A percentile compares a stretch with the other conserved stretches of the same genome.
phyloP scores from a whole-genome alignment of 768 basidiomycete genomes.

The Daedaleopsis sinensis region DNA sequence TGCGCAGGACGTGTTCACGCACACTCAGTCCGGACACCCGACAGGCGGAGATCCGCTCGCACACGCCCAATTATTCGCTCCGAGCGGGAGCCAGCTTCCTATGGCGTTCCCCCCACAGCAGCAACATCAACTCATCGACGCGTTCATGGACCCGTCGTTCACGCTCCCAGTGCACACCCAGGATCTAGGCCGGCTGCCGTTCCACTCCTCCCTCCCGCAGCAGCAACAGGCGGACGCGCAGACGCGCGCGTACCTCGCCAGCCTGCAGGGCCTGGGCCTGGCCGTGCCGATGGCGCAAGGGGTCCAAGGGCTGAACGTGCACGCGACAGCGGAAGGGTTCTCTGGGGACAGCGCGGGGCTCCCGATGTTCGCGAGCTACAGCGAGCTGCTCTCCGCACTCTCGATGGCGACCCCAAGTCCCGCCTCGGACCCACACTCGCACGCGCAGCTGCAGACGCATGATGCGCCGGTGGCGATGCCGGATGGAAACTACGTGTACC shows the following conservation, averaged over 20 bases:
- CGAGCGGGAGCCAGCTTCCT: too few species aligned
- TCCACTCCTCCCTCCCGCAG: constrained; percentile 33
- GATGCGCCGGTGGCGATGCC: background rate
- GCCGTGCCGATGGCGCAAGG: background rate
- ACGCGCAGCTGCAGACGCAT: background rate
- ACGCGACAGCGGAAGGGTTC: background rate
- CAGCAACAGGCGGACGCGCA: background rate
- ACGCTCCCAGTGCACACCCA: constrained; percentile 16
- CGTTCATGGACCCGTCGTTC: background rate
- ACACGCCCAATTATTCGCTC: too few species aligned
- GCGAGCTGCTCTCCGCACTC: background rate
- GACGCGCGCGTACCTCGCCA: background rate
- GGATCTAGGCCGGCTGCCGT: constrained; percentile 44
- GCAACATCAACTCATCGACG: too few species aligned
- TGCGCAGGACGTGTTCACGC: background rate
- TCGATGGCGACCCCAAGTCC: background rate
- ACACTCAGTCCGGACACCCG: too few species aligned
- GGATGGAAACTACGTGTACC: background rate
- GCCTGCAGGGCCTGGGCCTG: background rate
- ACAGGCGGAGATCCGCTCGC: too few species aligned
- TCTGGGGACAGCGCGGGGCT: background rate
- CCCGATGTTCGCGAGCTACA: background rate
- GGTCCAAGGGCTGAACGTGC: background rate
- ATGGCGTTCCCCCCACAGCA: too few species aligned
- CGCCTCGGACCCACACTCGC: background rate